Percentiles rank a stretch among this genome's conserved stretches.
Conservation (phyloP, 768 basidiomycete species). For the Suillus decipiens region DNA sequence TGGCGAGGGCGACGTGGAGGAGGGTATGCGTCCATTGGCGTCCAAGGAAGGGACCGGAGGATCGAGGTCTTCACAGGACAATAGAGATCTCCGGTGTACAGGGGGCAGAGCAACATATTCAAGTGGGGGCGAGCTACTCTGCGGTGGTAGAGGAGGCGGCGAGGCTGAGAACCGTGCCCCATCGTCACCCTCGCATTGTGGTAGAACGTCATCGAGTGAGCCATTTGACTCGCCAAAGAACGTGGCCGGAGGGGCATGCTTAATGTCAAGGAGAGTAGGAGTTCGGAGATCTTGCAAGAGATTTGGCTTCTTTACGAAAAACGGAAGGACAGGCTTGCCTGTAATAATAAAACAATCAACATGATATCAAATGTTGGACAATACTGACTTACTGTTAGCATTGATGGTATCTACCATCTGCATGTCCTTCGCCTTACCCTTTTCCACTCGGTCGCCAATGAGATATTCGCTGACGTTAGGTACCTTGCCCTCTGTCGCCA, state of each 20-base stretch:
- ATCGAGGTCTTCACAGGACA: background rate
- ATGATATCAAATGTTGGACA: background rate
- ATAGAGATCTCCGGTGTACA: slow-evolving; percentile 1
- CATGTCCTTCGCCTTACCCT: slow-evolving; percentile 34
- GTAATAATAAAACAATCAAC: slow-evolving; percentile 12
- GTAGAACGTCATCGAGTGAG: slow-evolving; percentile 27
- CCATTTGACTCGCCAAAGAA: slow-evolving; percentile 38
- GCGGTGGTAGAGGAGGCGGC: slow-evolving; percentile 24
- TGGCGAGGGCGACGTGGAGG: slow-evolving; percentile 56
- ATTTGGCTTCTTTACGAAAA: slow-evolving; percentile 23
- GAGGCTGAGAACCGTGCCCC: slow-evolving; percentile 17
- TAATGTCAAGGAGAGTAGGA: slow-evolving; percentile 7
- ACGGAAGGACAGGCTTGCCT: slow-evolving; percentile 7
- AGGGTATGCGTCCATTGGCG: slow-evolving; percentile 47
- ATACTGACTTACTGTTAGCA: slow-evolving; percentile 34
- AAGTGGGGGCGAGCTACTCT: slow-evolving; percentile 30
- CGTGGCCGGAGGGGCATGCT: background rate
- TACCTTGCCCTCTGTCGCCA: slow-evolving; percentile 55
- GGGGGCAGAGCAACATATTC: slow-evolving; percentile 7
- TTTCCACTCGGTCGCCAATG: slow-evolving; percentile 22
- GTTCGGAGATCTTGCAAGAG: slow-evolving; percentile 24
- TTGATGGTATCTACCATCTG: slow-evolving; percentile 41
- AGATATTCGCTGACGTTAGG: slow-evolving; percentile 38
- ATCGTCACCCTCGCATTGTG: slow-evolving; percentile 17
- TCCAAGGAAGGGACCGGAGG: slow-evolving; percentile 27